Evolutionary conservation across 352 stramenopile genomes (phyloP).

Genomic region (Phytophthora sansomeana): DNA sequence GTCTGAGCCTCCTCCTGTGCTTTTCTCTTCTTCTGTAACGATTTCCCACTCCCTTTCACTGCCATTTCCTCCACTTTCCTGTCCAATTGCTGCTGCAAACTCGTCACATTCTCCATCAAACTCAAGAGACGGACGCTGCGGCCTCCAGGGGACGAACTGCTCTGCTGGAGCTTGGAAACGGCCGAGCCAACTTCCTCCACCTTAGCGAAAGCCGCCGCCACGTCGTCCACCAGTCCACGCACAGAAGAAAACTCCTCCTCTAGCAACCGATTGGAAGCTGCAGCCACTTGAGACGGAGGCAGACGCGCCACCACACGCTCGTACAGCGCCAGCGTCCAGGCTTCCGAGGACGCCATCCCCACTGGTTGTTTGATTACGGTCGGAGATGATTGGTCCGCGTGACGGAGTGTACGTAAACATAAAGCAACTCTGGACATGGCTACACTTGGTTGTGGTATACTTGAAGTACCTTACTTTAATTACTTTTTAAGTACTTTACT

Average conservation of each 20-base stretch:
- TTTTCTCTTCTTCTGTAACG: neutral
- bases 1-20: neutral
- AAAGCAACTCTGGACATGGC: no score
- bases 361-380: neutral
- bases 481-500: no score
- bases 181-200: slow-evolving; percentile 22
- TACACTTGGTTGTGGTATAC: no score
- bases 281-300: neutral
- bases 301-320: slow-evolving; percentile 15
- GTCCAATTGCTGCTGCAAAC: neutral
- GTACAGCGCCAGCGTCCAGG: slow-evolving; percentile 4
- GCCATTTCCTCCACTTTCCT: neutral
- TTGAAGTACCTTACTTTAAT: no score
- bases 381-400: neutral
- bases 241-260: slow-evolving; percentile 7
- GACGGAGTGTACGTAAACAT: no score
- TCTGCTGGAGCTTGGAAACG: slow-evolving; percentile 19
- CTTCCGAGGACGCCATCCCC: neutral
- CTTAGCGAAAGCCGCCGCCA: slow-evolving; percentile 11
- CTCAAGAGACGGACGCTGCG: slow-evolving; percentile 4
- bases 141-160: neutral
- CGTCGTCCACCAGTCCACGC: neutral
- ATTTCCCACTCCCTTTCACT: neutral
- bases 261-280: slow-evolving; percentile 11
- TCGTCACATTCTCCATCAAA: neutral